Conservation (phyloP, 371 early-diverging fungal species). For the Lichtheimia corymbifera region DNA sequence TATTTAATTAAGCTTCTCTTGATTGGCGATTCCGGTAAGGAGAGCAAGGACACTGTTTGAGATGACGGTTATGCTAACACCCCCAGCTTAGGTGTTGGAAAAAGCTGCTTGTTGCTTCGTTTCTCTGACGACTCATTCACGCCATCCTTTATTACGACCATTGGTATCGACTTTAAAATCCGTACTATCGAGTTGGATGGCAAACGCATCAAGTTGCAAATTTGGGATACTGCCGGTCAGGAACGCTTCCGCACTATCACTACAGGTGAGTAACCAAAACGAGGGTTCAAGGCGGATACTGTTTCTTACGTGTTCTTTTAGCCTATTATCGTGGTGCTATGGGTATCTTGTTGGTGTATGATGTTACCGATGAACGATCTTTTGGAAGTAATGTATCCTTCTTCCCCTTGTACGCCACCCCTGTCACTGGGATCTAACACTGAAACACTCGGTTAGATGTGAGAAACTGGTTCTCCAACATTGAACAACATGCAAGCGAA, state of each 20-base stretch:
- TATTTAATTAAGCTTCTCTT: slow-evolving; percentile 98
- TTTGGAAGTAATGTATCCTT: slow-evolving; percentile 76
- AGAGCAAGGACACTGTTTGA: neutral
- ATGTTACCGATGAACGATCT: slow-evolving; percentile 97
- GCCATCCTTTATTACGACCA: slow-evolving; percentile 96
- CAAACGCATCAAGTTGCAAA: slow-evolving; percentile 98
- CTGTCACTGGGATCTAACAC: neutral
- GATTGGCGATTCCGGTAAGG: slow-evolving; percentile 97
- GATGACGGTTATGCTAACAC: slow-evolving; percentile 3
- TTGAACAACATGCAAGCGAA: slow-evolving; percentile 95
- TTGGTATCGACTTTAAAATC: slow-evolving; percentile 99
- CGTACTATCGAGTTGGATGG: slow-evolving; percentile 98
- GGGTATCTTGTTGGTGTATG: slow-evolving; percentile 99
- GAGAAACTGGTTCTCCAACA: slow-evolving; percentile 98
- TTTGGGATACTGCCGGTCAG: slow-evolving; percentile 99
- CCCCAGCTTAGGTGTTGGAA: slow-evolving; percentile 83
- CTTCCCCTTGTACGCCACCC: neutral
- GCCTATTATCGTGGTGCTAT: slow-evolving; percentile 99
- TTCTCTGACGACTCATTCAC: slow-evolving; percentile 99
- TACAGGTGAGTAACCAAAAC: slow-evolving; percentile 55
- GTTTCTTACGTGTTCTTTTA: slow-evolving; percentile 10
- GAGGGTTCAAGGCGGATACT: neutral
- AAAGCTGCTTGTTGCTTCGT: slow-evolving; percentile 95
- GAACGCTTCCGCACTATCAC: slow-evolving; percentile 99
- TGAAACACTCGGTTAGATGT: slow-evolving; percentile 64